Conservation (phyloP, 805 yeast genomes). For the Zygoascus tannicola region DNA sequence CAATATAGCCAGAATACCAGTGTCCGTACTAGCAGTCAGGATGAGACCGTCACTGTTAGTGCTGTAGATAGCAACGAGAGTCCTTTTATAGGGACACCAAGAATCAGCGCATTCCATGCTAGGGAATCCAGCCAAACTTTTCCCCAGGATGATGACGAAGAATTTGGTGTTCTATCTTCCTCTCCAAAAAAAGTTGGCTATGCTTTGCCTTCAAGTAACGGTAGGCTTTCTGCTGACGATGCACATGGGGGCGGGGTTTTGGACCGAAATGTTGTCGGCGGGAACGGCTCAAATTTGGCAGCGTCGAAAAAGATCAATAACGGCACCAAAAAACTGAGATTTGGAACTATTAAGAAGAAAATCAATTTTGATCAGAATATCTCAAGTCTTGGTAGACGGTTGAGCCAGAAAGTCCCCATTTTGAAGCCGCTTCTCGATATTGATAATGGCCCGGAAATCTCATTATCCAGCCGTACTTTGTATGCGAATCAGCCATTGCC, state of each 20-base stretch:
- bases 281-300: background rate
- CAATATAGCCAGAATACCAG: too few species aligned
- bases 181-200: background rate
- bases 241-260: background rate
- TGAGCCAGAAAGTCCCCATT: conserved; percentile 15
- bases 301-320: background rate
- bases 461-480: conserved; percentile 29
- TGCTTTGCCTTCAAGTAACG: too few species aligned
- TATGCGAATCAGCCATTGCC: conserved; percentile 46
- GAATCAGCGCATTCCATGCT: background rate
- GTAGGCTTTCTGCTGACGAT: background rate
- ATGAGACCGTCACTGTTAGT: too few species aligned
- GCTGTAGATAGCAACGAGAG: too few species aligned
- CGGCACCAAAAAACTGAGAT: conserved; percentile 7
- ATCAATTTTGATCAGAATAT: background rate
- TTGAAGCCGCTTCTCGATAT: conserved; percentile 13
- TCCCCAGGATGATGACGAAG: background rate
- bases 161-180: background rate
- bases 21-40: too few species aligned
- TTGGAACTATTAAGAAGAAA: conserved; percentile 5
- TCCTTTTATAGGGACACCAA: too few species aligned
- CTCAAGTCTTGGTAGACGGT: background rate
- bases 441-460: conserved; percentile 5
- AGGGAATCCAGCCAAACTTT: background rate
- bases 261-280: background rate